Base-by-base conservation (phyloP, 495 filamentous ascomycete genomes). In the Parathielavia hyrcaniae region DNA sequence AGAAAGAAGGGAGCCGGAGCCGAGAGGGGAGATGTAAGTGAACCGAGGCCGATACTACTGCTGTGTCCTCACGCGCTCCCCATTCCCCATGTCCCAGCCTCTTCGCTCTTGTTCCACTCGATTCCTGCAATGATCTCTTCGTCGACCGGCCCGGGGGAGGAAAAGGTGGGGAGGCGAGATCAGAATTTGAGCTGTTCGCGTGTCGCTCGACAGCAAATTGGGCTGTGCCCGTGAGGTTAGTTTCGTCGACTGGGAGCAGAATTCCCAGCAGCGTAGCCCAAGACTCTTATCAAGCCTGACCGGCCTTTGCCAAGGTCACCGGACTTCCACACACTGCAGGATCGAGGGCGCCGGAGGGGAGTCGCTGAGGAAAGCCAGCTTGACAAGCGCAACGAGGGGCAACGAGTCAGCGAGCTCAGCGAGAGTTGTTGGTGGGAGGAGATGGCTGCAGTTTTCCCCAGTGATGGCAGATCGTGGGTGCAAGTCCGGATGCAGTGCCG, bases 401-500 rank as follows among this genome's bases (percentile, higher is more conserved):
- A 51, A 35, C 23, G 13, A 51, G 34, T 19, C 35, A 23, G 34
- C 34, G 49, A 11, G 40, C 10, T 40, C 5, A 35, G 30, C 6
- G 17, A 14, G 17, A 22, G 19, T 19, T 23, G 40, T 44, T 26
- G 54, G 46, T 19, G 30, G 2, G 20, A 53, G 36, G 16, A 13
- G 14, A 43, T 19, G 16, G 49, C 34, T 51, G 35, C 32, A 39
- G 19, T 35, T 52, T 22, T 16, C 34, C 49, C 49, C 48, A 48
- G 45, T 49, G 46, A 41, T 46, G 34, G 48, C 59, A 52, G 60
- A 55, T 57, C 32, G 40, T 45, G 53, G 55, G 54, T 54, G 55
- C 19, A 59, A 62, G 67, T 64, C 67, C 62, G 62, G 60, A n/a
- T 19, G 57, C 51, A 65, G 64, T 65, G 67, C 64, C 64, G 63